Percentiles rank a stretch among this genome's conserved stretches.
These are phyloP conservation scores for Akebia trifoliata DNA, from an alignment of 164 flowering plant genomes.

Conservation along the genomic window DNA sequence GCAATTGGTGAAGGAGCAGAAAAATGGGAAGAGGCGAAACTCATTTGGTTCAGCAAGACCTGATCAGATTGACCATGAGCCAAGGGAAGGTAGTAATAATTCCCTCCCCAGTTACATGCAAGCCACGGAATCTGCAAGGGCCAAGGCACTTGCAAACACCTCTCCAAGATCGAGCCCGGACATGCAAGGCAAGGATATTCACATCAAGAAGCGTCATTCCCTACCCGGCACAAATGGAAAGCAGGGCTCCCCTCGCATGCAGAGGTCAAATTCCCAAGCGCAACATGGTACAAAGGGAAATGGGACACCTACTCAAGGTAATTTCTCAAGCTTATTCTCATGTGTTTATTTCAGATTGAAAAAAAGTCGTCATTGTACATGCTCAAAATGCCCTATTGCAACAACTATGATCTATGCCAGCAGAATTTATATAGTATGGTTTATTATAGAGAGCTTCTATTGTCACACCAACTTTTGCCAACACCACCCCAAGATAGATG, in stretches of 20 bases:
- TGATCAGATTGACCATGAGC: constrained; percentile 58
- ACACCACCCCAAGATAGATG: too few species aligned
- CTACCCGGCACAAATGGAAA: constrained; percentile 66
- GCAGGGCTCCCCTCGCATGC: constrained; percentile 78
- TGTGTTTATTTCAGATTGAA: too few species aligned
- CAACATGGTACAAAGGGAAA: constrained; percentile 63
- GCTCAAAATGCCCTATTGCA: too few species aligned
- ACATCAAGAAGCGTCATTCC: constrained; percentile 70
- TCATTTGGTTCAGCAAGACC: constrained; percentile 60
- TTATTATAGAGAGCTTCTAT: too few species aligned
- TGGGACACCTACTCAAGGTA: constrained; percentile 52
- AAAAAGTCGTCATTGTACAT: too few species aligned
- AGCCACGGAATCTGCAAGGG: constrained; percentile 93
- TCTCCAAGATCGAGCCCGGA: constrained; percentile 94
- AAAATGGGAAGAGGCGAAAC: constrained; percentile 57
- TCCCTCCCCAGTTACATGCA: constrained; percentile 93
- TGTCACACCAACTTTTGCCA: too few species aligned
- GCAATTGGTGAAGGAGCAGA: constrained; percentile 48
- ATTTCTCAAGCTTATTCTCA: too few species aligned
- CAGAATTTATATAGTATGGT: too few species aligned
- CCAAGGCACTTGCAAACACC: constrained; percentile 54
- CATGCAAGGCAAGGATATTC: constrained; percentile 59
- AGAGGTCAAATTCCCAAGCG: constrained; percentile 57
- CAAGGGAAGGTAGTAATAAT: constrained; percentile 52
- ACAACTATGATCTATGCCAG: too few species aligned